Evolutionary conservation across 2,329 filamentous ascomycete genomes (phyloP).

Genomic region (Massarina eburnea): DNA sequence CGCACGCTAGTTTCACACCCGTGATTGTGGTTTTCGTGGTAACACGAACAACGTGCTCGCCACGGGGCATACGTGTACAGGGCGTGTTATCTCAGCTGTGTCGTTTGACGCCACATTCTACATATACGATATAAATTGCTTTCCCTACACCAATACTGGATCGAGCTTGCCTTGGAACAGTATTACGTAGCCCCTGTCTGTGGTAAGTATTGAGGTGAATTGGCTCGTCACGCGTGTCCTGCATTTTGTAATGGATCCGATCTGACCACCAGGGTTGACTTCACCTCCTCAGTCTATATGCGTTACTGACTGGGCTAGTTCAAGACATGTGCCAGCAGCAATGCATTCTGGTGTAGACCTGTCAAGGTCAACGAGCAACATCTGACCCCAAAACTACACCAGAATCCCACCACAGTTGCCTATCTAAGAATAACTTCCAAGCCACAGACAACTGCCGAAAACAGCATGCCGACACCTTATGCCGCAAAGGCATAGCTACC

Average conservation of each 20-base stretch:
- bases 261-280: too few relatives aligned
- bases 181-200: too few relatives aligned
- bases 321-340: too few relatives aligned
- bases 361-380: too few relatives aligned
- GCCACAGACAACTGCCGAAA: neutral
- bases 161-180: neutral
- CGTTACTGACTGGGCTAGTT: too few relatives aligned
- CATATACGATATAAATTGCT: neutral
- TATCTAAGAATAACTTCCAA: neutral
- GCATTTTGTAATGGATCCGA: too few relatives aligned
- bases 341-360: too few relatives aligned
- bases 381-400: neutral
- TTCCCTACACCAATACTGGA: neutral
- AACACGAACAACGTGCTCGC: neutral
- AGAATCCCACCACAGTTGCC: neutral
- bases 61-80: neutral
- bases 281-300: too few relatives aligned
- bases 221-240: too few relatives aligned
- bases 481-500: constrained; percentile 18
- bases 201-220: too few relatives aligned
- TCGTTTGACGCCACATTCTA: neutral
- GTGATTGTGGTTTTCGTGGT: neutral
- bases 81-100: neutral
- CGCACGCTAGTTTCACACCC: too few relatives aligned
- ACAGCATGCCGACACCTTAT: neutral